phyloP scores from a whole-genome alignment of 1,284 basidiomycete species.

The Puccinia hordei region DNA sequence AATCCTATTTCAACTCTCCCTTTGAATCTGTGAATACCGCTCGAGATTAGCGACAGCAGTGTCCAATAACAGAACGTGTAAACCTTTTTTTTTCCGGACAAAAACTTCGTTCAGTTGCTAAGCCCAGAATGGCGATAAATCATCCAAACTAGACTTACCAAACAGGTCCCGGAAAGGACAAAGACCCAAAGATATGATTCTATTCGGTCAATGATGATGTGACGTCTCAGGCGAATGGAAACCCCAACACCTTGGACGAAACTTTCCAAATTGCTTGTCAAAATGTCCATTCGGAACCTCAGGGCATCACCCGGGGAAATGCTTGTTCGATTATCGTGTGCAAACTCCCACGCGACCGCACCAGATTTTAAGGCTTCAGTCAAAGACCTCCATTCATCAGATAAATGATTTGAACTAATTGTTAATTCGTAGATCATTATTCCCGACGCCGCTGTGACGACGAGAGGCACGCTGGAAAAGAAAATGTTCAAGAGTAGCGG shows the following conservation, averaged over 20 bases:
- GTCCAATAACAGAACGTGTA: not conserved
- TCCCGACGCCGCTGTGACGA: not conserved
- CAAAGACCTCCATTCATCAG: not conserved
- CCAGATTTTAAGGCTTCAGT: not conserved
- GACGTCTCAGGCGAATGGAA: not conserved
- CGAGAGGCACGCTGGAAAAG: not conserved
- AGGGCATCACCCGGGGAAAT: not conserved
- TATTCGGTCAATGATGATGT: not conserved
- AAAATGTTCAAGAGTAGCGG: not conserved
- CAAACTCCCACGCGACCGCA: not conserved
- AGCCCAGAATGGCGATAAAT: not conserved
- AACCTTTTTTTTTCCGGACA: not conserved
- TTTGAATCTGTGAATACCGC: not conserved
- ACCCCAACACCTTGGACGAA: not conserved
- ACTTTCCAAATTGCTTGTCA: not conserved
- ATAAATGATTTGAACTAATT: not conserved
- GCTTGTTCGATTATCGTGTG: not conserved
- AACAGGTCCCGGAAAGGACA: not conserved
- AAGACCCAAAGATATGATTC: constrained; percentile 1
- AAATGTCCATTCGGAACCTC: not conserved
- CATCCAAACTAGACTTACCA: not conserved
- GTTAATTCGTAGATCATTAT: not conserved
- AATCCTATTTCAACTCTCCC: not conserved
- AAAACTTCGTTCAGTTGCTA: not conserved
- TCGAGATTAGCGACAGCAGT: not conserved